phyloP scores from a whole-genome alignment of 164 flowering plant species.

The Umbellularia californica region DNA sequence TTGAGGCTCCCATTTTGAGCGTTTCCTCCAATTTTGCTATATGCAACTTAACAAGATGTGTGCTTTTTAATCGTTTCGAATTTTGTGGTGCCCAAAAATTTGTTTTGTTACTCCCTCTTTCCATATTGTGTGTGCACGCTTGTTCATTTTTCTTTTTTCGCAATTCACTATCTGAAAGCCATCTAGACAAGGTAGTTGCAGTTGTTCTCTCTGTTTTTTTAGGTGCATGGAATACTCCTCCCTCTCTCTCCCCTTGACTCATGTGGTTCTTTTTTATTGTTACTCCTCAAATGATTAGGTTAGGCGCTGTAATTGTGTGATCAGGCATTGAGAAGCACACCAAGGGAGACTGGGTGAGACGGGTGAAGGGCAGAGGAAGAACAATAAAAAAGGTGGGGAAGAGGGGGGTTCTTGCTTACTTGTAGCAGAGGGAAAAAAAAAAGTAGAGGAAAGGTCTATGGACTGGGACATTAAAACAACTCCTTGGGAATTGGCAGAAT shows the following conservation, averaged over 20 bases:
- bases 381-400: slow-evolving; percentile 3
- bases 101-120: background rate
- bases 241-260: background rate
- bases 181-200: too few species aligned
- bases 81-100: background rate
- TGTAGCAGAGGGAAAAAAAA: background rate
- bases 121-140: background rate
- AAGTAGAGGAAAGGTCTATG: slow-evolving; percentile 27
- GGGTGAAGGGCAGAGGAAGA: background rate
- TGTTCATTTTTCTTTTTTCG: slow-evolving; percentile 3
- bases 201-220: slow-evolving; percentile 11
- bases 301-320: slow-evolving; percentile 5
- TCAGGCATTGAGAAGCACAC: background rate
- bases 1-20: background rate
- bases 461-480: slow-evolving; percentile 57
- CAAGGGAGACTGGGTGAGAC: background rate
- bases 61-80: too few species aligned
- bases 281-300: slow-evolving; percentile 6
- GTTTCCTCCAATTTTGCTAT: background rate
- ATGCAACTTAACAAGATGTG: background rate
- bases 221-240: background rate
- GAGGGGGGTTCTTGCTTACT: background rate
- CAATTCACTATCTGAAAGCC: too few species aligned
- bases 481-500: slow-evolving; percentile 45
- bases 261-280: slow-evolving; percentile 6